A percentile compares a stretch with the other conserved stretches of the same genome.
phyloP scores from a whole-genome alignment of 78 protist genomes.

The Blattamonas nauphoetae region DNA sequence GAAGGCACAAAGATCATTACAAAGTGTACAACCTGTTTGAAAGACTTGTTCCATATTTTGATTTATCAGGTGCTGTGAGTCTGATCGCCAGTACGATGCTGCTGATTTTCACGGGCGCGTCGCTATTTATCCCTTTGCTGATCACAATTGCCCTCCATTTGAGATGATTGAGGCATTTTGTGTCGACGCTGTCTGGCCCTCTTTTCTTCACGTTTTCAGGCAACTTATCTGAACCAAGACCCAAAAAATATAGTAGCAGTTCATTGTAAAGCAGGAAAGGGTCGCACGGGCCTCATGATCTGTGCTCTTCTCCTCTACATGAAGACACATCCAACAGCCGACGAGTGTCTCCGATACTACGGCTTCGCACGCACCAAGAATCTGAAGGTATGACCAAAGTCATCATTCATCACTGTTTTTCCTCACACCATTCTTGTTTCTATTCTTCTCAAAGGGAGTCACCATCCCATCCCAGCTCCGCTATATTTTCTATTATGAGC shows the following conservation, averaged over 20 bases:
- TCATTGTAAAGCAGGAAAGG: conserved; percentile 40
- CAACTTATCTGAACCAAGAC: not conserved
- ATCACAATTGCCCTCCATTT: conserved; percentile 33
- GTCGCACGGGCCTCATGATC: not conserved
- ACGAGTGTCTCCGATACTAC: not conserved
- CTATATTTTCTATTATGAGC: not conserved
- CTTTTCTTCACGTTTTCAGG: not conserved
- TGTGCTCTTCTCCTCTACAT: not conserved
- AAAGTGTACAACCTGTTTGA: conserved; percentile 30
- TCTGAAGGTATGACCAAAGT: not conserved
- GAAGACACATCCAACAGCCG: not conserved
- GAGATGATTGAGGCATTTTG: not conserved
- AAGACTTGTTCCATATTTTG: not conserved
- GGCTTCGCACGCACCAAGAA: not conserved
- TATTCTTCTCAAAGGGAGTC: not conserved
- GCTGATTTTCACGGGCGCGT: conserved; percentile 29
- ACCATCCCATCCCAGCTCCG: conserved; percentile 4
- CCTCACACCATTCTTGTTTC: not conserved
- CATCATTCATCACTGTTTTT: not conserved
- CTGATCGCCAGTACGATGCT: conserved; percentile 10
- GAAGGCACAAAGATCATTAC: conserved; percentile 26
- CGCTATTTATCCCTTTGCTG: conserved; percentile 23
- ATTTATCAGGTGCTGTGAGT: conserved; percentile 9
- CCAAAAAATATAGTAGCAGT: conserved; percentile 2
- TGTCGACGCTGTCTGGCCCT: not conserved